Evolutionary conservation across 495 filamentous ascomycete species (phyloP).

Genomic region (Copromyces sp.): DNA sequence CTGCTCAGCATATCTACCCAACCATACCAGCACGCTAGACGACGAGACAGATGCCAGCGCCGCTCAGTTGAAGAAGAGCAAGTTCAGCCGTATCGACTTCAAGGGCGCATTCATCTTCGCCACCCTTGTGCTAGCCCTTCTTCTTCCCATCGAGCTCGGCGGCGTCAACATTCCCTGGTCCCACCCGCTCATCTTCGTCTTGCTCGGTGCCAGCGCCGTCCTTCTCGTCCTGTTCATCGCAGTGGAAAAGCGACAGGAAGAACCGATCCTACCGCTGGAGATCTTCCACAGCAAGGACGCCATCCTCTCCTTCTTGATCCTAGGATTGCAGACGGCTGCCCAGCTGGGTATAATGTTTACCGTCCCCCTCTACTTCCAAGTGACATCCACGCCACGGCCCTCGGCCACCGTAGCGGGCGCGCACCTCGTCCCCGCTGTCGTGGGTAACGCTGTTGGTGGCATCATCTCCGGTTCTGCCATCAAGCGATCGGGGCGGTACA

Average conservation of each 20-base stretch:
- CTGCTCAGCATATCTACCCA: conserved; percentile 34
- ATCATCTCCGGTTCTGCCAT: conserved; percentile 50
- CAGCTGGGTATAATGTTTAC: conserved; percentile 50
- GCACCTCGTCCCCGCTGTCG: conserved; percentile 54
- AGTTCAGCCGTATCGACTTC: conserved; percentile 47
- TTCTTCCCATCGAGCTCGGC: conserved; percentile 49
- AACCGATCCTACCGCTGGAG: conserved; percentile 53
- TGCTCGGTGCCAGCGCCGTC: conserved; percentile 23
- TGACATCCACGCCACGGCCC: conserved; percentile 35
- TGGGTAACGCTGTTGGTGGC: conserved; percentile 56
- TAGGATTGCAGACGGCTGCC: conserved; percentile 42
- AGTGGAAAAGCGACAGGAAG: conserved; percentile 41
- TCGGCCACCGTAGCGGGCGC: conserved; percentile 48
- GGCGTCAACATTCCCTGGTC: conserved; percentile 49
- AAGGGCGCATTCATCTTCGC: conserved; percentile 43
- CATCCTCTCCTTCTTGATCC: conserved; percentile 43
- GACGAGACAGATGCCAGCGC: background rate
- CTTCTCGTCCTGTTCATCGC: conserved; percentile 39
- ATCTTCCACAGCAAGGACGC: conserved; percentile 48
- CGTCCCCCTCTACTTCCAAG: conserved; percentile 63
- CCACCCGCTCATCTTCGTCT: conserved; percentile 31
- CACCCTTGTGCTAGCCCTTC: conserved; percentile 35
- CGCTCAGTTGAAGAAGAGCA: conserved; percentile 9
- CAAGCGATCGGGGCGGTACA: conserved; percentile 49
- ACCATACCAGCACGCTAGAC: background rate